Evolutionary conservation across 352 stramenopile species (phyloP), one percentile per base, ranked within the genome.

Genomic region (Thalassiosira delicatula): DNA sequence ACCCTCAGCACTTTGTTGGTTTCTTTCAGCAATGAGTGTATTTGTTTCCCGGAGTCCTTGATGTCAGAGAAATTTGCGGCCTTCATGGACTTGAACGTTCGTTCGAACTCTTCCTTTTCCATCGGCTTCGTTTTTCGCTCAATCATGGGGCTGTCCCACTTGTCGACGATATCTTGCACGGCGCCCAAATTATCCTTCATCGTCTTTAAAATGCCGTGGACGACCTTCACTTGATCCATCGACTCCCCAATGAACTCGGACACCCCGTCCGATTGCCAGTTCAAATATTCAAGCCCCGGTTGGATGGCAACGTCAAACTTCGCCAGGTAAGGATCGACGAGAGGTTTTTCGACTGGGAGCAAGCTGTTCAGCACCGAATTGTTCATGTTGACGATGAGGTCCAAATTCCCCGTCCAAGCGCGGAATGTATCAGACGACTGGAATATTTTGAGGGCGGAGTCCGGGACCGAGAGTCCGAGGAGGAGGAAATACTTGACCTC

Each of bases 401-500:
- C 96, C 40, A 99, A 86, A 84, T 98, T 97, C 0, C 95, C 96
- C 12, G 95, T 97, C 91, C 98, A 98, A 82, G 96, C 95, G 61
- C 97, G 95, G 89, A 98, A 99, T 12, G 79, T 90, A 23, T 96
- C 97, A 57, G 98, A 95, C 54, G 96, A 95, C 17, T 96, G 88
- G 29, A 97, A 98, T 76, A 99, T 98, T 79, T 97, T 93, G 9
- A 99, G 84, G 3, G 96, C 97, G 0, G 95, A 97, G 30, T 95
- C 92, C 3, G 97, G 97, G 19, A 99, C 97, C 8, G 96, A 93
- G n/a, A 99, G 95, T 60, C 92, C 95, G 0, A 99, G 88, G 19
- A 98, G 83, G 19, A 97, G 90, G 70, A 99, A 94, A 82, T 99
- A 99, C 79, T 99, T 99, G 66, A 98, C 97, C 89, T 99, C 97